Evolutionary conservation across 2,329 filamentous ascomycete genomes (phyloP), one percentile per base, ranked within the genome.

Genomic region (Sarocladium kiliense): DNA sequence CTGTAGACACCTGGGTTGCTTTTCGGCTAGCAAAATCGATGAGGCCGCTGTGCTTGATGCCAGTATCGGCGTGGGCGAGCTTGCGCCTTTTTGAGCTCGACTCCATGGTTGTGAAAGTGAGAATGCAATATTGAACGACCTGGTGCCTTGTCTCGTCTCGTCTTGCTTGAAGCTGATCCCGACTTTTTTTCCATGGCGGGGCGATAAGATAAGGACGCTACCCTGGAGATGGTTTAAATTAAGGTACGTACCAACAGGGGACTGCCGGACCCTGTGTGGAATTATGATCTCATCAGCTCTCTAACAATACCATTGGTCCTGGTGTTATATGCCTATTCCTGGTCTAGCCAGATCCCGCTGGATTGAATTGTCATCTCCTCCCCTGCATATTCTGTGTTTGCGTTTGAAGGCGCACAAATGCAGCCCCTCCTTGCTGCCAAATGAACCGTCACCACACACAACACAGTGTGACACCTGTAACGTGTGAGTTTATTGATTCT

Each of bases 31-130:
- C 69, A 53, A 77, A 73, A 57, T 73, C 66, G 50, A 74, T 72
- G 55, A 74, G 68, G 18, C 62, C 65, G 54, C 66, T 61, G 49
- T 71, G 68, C 19, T 65, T 66, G 39, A 74, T 44, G 45, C 68
- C 66, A 34, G 63, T 60, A 55, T 66, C 67, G 34, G 61, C 61
- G 58, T 78, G 74, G 23, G 70, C 72, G 27, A 78, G 65, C 64
- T 80, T 80, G 50, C 77, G 74, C 57, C 77, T 70, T 63, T 80
- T 80, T 19, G 73, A 71, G 56, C 64, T 73, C 23, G 68, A 69
- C 59, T 78, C 76, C 77, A 80, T 80, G 56, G 26, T 57, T 56
- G 50, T 54, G 41, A 45, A 36, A 4, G 26, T 51, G 47, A 25
- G 10, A 27, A n/a, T 21, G 37, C 18, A 44, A 44, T 55, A 14